These are phyloP conservation scores for Melocanna baccifera DNA, from an alignment of 176 grass and related monocot species.

Conservation along the genomic window DNA sequence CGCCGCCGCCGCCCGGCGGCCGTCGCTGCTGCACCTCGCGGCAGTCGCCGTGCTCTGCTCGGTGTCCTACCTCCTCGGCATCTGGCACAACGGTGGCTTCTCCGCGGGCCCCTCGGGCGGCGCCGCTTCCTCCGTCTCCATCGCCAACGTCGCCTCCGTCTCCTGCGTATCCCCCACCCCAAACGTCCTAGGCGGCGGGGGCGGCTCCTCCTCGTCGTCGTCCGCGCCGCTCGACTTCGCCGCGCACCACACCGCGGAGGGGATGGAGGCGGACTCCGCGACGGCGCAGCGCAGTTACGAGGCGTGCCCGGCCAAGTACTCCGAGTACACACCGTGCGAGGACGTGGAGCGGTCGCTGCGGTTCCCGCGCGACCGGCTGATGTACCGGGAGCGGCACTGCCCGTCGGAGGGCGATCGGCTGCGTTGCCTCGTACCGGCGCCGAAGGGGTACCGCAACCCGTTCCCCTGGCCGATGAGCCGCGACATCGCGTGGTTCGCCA, in stretches of 20 bases:
- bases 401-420: slow-evolving; percentile 59
- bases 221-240: slow-evolving; percentile 56
- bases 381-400: slow-evolving; percentile 96
- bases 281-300: slow-evolving; percentile 33
- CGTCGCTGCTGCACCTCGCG: slow-evolving; percentile 42
- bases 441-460: slow-evolving; percentile 66
- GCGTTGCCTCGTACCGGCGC: slow-evolving; percentile 74
- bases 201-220: background rate
- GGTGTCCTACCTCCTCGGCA: slow-evolving; percentile 69
- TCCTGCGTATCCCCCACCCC: slow-evolving; percentile 32
- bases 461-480: slow-evolving; percentile 84
- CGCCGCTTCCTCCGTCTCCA: slow-evolving; percentile 32
- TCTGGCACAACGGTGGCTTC: slow-evolving; percentile 75
- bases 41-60: slow-evolving; percentile 74
- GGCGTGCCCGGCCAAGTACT: slow-evolving; percentile 58
- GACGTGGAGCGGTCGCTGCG: slow-evolving; percentile 70
- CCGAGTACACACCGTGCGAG: slow-evolving; percentile 95
- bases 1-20: slow-evolving; percentile 26
- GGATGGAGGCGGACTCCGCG: background rate
- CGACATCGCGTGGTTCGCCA: slow-evolving; percentile 76
- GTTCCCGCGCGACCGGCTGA: slow-evolving; percentile 61
- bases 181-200: background rate
- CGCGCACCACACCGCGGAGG: slow-evolving; percentile 66
- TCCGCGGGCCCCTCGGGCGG: background rate
- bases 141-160: slow-evolving; percentile 40